Evolutionary conservation across 1,284 basidiomycete species (phyloP).

Genomic region (Cutaneotrichosporon sp.): DNA sequence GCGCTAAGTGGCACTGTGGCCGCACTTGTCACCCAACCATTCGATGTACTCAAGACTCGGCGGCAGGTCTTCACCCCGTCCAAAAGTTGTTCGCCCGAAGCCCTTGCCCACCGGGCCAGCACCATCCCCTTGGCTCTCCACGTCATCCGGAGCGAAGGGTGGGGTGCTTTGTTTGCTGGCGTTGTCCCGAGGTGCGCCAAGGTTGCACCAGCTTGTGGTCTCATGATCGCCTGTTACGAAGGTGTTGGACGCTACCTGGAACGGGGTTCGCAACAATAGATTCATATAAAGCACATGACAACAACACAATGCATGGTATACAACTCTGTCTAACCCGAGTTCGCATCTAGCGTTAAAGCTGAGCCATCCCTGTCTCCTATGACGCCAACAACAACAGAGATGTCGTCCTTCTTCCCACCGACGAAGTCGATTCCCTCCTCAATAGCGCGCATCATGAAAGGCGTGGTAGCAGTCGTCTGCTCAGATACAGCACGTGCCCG

Average conservation of each 20-base stretch:
- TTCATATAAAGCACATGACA: constrained; percentile 1
- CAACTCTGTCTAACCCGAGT: constrained; percentile 7
- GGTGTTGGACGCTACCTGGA: constrained; percentile 51
- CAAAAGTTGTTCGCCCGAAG: constrained; percentile 52
- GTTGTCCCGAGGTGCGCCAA: constrained; percentile 84
- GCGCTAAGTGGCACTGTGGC: constrained; percentile 55
- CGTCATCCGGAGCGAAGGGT: constrained; percentile 73
- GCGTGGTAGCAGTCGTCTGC: constrained; percentile 51
- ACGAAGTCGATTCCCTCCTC: constrained; percentile 54
- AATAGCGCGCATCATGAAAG: constrained; percentile 55
- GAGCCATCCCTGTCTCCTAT: constrained; percentile 34
- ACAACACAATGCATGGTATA: constrained; percentile 21
- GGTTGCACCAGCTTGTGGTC: constrained; percentile 95
- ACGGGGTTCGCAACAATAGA: not conserved
- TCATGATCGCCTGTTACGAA: constrained; percentile 83
- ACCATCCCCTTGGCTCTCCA: constrained; percentile 62
- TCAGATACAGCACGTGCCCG: constrained; percentile 53
- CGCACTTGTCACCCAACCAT: constrained; percentile 86
- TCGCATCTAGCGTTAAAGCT: constrained; percentile 14
- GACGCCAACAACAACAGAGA: constrained; percentile 45
- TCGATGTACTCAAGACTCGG: constrained; percentile 93
- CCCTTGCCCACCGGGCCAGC: constrained; percentile 34
- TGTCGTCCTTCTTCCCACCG: constrained; percentile 48
- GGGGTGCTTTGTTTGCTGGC: constrained; percentile 74
- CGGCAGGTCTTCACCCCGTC: constrained; percentile 65